These are phyloP conservation scores for Phalaenopsis aphrodite DNA, from an alignment of 106 monocot species.

Conservation along the genomic window DNA sequence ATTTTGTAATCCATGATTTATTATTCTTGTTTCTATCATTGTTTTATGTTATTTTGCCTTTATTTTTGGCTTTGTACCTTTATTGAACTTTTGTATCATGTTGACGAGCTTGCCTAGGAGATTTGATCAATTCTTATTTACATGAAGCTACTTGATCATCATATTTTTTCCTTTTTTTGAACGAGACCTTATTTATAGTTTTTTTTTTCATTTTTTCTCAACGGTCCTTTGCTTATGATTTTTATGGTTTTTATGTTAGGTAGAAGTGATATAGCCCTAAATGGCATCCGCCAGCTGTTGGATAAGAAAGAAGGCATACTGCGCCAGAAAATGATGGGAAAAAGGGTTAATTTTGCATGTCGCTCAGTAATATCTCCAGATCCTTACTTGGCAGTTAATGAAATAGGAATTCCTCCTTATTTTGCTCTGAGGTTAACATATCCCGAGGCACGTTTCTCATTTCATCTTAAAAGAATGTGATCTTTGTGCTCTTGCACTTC, in stretches of 20 bases:
- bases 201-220: background rate
- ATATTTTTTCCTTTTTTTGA: background rate
- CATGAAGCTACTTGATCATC: background rate
- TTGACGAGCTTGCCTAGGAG: background rate
- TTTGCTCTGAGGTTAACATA: constrained; percentile 90
- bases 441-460: constrained; percentile 59
- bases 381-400: constrained; percentile 93
- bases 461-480: background rate
- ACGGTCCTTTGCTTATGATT: background rate
- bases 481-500: background rate
- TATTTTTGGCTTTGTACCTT: background rate
- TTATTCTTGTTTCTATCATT: background rate
- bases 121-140: background rate
- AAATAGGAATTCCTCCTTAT: constrained; percentile 96
- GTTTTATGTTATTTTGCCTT: background rate
- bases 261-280: constrained; percentile 39
- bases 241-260: constrained; percentile 19
- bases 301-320: constrained; percentile 82
- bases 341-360: constrained; percentile 96
- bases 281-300: constrained; percentile 72
- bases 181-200: background rate
- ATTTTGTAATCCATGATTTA: background rate
- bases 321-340: constrained; percentile 99
- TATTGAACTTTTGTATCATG: background rate
- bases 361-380: constrained; percentile 98